phyloP scores from a whole-genome alignment of 352 stramenopile genomes.

The Peronospora destructor region DNA sequence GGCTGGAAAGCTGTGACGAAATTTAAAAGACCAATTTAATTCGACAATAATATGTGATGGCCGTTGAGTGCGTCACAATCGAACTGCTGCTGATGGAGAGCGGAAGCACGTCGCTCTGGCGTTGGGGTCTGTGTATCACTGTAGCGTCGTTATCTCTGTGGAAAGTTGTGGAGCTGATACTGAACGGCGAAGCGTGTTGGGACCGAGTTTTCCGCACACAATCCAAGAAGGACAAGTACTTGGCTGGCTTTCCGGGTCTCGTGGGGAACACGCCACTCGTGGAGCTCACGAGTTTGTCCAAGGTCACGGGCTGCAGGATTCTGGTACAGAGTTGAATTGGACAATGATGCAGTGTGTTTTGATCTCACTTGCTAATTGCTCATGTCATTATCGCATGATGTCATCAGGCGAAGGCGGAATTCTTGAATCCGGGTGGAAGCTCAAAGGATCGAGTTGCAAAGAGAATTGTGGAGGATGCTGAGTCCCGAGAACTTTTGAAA shows the following conservation, averaged over 20 bases:
- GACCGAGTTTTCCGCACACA: constrained; percentile 18
- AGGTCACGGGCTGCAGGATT: constrained; percentile 86
- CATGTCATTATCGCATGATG: background rate
- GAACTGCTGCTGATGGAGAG: background rate
- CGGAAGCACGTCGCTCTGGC: constrained; percentile 27
- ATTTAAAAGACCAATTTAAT: background rate
- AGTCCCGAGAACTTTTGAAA: constrained; percentile 81
- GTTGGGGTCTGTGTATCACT: constrained; percentile 50
- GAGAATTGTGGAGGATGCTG: constrained; percentile 91
- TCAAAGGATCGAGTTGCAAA: constrained; percentile 96
- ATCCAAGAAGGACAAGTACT: constrained; percentile 20
- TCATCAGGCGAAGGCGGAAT: constrained; percentile 90
- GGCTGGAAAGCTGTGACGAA: constrained; percentile 22
- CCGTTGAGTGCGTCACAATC: background rate
- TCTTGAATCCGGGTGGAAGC: constrained; percentile 94
- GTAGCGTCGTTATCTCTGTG: constrained; percentile 62
- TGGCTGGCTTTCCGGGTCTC: constrained; percentile 67
- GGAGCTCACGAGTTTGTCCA: constrained; percentile 84
- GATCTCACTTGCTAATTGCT: constrained; percentile 1
- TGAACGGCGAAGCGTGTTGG: constrained; percentile 8
- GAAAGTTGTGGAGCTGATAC: constrained; percentile 55
- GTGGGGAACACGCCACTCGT: constrained; percentile 92
- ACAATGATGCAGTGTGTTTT: background rate
- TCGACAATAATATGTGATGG: constrained; percentile 22
- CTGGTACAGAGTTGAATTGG: constrained; percentile 33